Evolutionary conservation across 2,329 filamentous ascomycete species (phyloP).

Genomic region (Dryadomyces quercus-mongolicae): DNA sequence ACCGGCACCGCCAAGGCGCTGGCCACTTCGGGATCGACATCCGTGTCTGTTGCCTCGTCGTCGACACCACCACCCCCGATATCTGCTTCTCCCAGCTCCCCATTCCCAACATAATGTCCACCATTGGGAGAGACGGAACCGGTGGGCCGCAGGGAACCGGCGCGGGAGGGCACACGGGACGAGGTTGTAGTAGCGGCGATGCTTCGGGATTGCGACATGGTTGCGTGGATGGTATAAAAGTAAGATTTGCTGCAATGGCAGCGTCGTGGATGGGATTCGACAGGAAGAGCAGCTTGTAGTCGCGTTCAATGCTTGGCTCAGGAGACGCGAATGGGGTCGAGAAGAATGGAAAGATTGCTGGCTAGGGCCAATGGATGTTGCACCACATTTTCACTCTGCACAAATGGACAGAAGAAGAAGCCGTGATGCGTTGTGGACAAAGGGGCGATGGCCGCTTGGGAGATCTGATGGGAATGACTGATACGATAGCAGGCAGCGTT

Average conservation of each 20-base stretch:
- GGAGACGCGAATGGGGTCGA: not conserved
- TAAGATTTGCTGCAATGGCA: no score
- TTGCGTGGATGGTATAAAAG: not conserved
- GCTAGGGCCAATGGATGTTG: not conserved
- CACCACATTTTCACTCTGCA: not conserved
- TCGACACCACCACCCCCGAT: not conserved
- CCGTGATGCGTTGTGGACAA: not conserved
- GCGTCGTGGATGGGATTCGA: no score
- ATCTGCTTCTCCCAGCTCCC: no score
- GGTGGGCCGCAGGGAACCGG: not conserved
- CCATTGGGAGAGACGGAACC: not conserved
- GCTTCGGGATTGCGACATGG: not conserved
- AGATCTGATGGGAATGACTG: not conserved
- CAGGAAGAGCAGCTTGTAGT: no score
- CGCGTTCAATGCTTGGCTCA: not conserved
- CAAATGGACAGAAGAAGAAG: not conserved
- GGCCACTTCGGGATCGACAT: not conserved
- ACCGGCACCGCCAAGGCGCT: slow-evolving; percentile 31
- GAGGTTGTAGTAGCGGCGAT: not conserved
- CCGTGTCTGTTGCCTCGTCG: not conserved
- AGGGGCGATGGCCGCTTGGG: not conserved
- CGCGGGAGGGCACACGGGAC: not conserved
- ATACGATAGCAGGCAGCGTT: not conserved
- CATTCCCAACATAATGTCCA: no score
- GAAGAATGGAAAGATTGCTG: not conserved